Percentiles rank a stretch among this genome's conserved stretches.
These are phyloP conservation scores for Cystobasidium onofrii DNA, from an alignment of 768 basidiomycete genomes.

Conservation along the genomic window DNA sequence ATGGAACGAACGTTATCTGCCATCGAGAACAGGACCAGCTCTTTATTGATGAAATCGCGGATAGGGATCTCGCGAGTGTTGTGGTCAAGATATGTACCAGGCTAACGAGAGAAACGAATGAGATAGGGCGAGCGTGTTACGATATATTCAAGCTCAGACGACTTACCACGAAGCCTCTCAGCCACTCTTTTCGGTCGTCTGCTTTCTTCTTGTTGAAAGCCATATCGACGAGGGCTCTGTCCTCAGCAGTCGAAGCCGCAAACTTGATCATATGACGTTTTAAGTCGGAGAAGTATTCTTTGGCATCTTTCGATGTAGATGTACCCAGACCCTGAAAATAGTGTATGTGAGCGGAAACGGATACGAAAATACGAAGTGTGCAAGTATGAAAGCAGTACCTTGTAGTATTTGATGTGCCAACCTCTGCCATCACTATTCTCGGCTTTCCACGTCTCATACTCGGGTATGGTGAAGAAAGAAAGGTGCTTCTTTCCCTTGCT, in stretches of 20 bases:
- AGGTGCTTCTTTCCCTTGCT: conserved; percentile 66
- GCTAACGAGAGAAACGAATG: conserved; percentile 50
- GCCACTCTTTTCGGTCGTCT: conserved; percentile 96
- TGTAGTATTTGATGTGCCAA: conserved; percentile 95
- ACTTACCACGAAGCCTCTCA: conserved; percentile 76
- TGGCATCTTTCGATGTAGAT: conserved; percentile 76
- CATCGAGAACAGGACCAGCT: conserved; percentile 97
- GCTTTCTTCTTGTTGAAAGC: conserved; percentile 99
- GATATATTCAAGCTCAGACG: not conserved
- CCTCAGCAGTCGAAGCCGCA: conserved; percentile 66
- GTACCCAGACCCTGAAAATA: conserved; percentile 80
- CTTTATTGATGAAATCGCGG: conserved; percentile 94
- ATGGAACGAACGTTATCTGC: conserved; percentile 98
- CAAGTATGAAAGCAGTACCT: conserved; percentile 66
- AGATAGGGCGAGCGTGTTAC: not conserved
- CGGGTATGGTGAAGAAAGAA: conserved; percentile 94
- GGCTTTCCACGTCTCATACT: conserved; percentile 87
- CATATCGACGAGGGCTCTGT: conserved; percentile 82
- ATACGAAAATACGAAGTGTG: not conserved
- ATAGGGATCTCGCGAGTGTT: conserved; percentile 73
- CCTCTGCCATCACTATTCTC: conserved; percentile 62
- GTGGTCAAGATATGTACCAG: conserved; percentile 90
- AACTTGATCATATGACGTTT: conserved; percentile 91
- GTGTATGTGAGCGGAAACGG: not conserved
- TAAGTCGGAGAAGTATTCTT: conserved; percentile 87